Evolutionary conservation across 2,329 filamentous ascomycete genomes (phyloP).

Genomic region (Ophiognomonia clavigignenti-juglandacearum): DNA sequence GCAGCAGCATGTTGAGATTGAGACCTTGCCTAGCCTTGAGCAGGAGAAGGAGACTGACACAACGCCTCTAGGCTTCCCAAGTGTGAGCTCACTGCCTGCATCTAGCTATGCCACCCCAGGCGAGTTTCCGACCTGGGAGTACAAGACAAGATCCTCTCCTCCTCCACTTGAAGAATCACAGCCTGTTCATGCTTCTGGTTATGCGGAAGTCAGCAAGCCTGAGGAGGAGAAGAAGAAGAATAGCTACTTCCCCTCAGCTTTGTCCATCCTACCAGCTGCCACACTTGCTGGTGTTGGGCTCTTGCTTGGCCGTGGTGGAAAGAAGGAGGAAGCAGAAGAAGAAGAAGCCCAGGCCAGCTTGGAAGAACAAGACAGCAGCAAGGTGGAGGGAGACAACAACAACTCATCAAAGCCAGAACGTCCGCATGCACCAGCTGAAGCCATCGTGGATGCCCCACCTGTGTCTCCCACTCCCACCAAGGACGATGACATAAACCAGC

Average conservation of each 20-base stretch:
- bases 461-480: neutral
- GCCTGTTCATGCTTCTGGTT: neutral
- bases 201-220: neutral
- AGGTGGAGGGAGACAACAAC: neutral
- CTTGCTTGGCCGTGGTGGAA: conserved; percentile 19
- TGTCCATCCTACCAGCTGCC: conserved; percentile 19
- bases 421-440: neutral
- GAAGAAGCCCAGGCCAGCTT: neutral
- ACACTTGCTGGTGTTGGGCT: conserved; percentile 18
- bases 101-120: conserved; percentile 14
- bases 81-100: conserved; percentile 6
- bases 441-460: conserved; percentile 5
- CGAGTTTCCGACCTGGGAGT: conserved; percentile 1
- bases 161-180: too few relatives aligned
- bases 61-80: neutral
- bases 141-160: neutral
- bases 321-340: conserved; percentile 1
- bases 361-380: neutral
- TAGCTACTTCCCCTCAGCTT: conserved; percentile 17
- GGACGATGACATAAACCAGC: neutral
- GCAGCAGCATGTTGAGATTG: neutral
- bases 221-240: conserved; percentile 1
- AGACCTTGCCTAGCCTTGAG: neutral
- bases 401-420: neutral
- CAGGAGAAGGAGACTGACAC: neutral